A percentile compares a stretch with the other conserved stretches of the same genome.
phyloP scores from a whole-genome alignment of 371 early-diverging fungal species.

The Smittium culicis region DNA sequence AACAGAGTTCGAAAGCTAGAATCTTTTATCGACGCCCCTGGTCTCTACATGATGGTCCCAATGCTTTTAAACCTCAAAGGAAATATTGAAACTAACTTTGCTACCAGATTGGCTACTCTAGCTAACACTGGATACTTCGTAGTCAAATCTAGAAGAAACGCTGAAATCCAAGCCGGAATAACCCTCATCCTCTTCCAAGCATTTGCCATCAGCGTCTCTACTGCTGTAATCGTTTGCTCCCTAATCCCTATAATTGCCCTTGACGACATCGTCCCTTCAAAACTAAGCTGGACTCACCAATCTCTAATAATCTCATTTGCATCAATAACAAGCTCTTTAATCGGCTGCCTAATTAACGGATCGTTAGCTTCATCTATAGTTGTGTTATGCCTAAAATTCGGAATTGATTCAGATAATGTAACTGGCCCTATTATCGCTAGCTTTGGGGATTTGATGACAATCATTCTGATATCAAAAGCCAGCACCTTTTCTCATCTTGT shows the following conservation, averaged over 20 bases:
- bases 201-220: slow-evolving; percentile 47
- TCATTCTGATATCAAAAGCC: slow-evolving; percentile 13
- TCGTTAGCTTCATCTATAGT: slow-evolving; percentile 54
- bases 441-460: slow-evolving; percentile 26
- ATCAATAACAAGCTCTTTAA: slow-evolving; percentile 50
- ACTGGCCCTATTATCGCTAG: slow-evolving; percentile 35
- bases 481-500: background rate
- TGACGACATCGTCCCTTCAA: background rate
- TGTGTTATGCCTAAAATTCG: slow-evolving; percentile 39
- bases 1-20: slow-evolving; percentile 44
- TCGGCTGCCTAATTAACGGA: slow-evolving; percentile 58
- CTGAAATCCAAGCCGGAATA: slow-evolving; percentile 48
- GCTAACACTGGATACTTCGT: slow-evolving; percentile 23
- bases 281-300: slow-evolving; percentile 26
- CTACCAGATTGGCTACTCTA: slow-evolving; percentile 64
- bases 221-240: slow-evolving; percentile 48
- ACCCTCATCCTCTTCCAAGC: slow-evolving; percentile 54
- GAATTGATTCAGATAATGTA: slow-evolving; percentile 63
- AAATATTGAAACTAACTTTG: slow-evolving; percentile 76
- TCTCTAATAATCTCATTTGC: slow-evolving; percentile 49
- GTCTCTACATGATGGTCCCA: slow-evolving; percentile 70
- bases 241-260: slow-evolving; percentile 31
- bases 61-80: slow-evolving; percentile 71
- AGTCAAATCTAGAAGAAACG: slow-evolving; percentile 33
- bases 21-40: slow-evolving; percentile 46